Base-by-base conservation (phyloP, 108 stramenopile genomes). In the Nitzschia sp. region DNA sequence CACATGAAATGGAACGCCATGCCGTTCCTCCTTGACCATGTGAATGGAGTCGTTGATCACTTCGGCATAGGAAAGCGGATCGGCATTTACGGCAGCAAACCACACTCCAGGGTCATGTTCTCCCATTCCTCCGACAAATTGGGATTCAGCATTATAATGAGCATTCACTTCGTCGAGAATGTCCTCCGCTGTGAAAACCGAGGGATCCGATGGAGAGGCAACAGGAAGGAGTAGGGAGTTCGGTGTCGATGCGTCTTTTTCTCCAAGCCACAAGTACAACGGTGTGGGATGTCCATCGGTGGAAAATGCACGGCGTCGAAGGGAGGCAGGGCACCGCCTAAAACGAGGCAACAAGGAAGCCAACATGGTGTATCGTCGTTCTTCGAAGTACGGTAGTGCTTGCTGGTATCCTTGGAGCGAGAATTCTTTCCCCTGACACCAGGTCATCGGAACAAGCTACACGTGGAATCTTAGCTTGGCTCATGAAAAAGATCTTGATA, bases 111-210 rank as follows among this genome's bases (percentile, higher is more conserved):
- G 57, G 51, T 79, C 78, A 51, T 46, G 41, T 54, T 79, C 78
- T 19, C 78, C 78, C 78, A 79, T 79, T 14, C 78, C 78, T 37
- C 78, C 78, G 25, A 79, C 78, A 69, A 79, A 79, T 29, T 71
- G 70, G 43, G 43, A 34, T 19, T 72, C 71, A 6, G 51, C 10
- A 6, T 52, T 37, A 43, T 72, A 72, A 24, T 72, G 71, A 24
- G 38, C 5, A 53, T 71, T 60, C 14, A 71, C 61, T 43, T 46
- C 42, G 11, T 1, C 10, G 3, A 62, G 10, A 24, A 62, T 42
- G 14, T 62, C 61, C 1, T 62, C 61, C 2, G 61, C 3, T 21
- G 43, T 24, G 21, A 62, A 62, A 2, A 62, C 22, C 8, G 41
- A 10, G 0, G 61, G 61, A 20, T 43, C 21, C 41, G 43, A 7